Evolutionary conservation across 2,329 filamentous ascomycete species (phyloP), one percentile per base, ranked within the genome.

Genomic region (Zasmidium citrigriseum): DNA sequence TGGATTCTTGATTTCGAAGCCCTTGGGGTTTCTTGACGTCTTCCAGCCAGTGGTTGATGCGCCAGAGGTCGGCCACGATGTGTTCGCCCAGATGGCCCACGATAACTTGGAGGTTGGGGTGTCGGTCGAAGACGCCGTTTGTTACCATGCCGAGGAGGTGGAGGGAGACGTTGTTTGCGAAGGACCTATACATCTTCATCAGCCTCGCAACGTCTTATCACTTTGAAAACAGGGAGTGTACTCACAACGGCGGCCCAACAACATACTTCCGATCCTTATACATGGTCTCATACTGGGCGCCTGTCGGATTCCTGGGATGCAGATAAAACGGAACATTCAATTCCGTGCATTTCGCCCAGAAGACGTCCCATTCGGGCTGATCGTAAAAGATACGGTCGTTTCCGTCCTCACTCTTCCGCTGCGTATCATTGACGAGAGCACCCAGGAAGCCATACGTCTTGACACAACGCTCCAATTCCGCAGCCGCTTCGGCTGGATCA

Each of bases 351-450:
- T 80, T 81, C 12, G 77, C 67, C 86, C 86, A 88, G 77, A 89
- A 88, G 21, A 80, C 70, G 63, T 86, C 83, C 78, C 82, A 89
- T 59, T 83, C 79, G 0, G 81, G 77, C 10, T 79, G 75, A 66
- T 89, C 86, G 73, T 88, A 89, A 73, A 87, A 88, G 68, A 88
- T 75, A 76, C 85, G 82, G 21, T 80, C 79, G 56, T 86, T 83
- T 38, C 84, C 85, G 58, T 86, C 82, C 0, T 74, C 62, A 2
- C 84, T 84, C 12, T 83, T 78, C 24, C 82, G 80, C 67, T 89
- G 86, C 4, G 66, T 68, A 50, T 70, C 68, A 55, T 71, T 71
- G 4, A 75, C 67, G 0, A 75, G 63, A 4, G 70, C 72, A 5
- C 73, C 73, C 14, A 69, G 65, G 66, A 75, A 75, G 20, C 72